Base-by-base conservation (phyloP, 2,329 filamentous ascomycete species). In the Alternaria sp. region DNA sequence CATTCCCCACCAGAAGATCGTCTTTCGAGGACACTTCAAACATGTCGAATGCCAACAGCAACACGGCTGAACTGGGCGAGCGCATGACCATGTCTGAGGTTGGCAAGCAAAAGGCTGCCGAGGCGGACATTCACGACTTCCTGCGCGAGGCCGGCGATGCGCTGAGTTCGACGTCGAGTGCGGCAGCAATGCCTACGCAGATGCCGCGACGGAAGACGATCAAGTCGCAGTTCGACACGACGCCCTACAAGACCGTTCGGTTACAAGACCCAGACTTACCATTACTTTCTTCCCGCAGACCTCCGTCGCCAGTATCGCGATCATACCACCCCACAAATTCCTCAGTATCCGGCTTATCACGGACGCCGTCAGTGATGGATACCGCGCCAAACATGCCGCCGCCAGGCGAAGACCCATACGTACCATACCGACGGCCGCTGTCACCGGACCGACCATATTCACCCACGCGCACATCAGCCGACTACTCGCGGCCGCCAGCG, bases 401-500 rank as follows among this genome's bases (percentile, higher is more conserved):
- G 55, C 85, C 87, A 5, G 86, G 86, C 3, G 82, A 84, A 64
- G 89, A 91, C 75, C 85, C 85, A 36, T 90, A 92, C 67, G 84
- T 86, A 2, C 86, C 88, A 6, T 93, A 91, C 72, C 75, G 75
- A 11, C 63, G 77, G 19, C 62, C 77, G 6, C 76, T 85, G 10
- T 84, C 86, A 15, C 91, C 87, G 67, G 84, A 84, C 36, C 81
- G 80, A 57, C 84, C 88, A 1, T 88, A 86, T 80, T 86, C 87
- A 9, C 86, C 87, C 12, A 84, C 85, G 15, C 70, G 77, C 61
- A 82, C 77, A 21, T 84, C 84, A 4, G 82, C 83, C 30, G 92
- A 94, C 64, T 93, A 91, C 80, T 80, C 86, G 26, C 87, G 92
- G 55, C 91, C 92, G 9, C 90, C 93, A 3, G 88, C 92, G 1